These are phyloP conservation scores for Gossypium raimondii DNA, from an alignment of 345 rosid species.

Conservation along the genomic window DNA sequence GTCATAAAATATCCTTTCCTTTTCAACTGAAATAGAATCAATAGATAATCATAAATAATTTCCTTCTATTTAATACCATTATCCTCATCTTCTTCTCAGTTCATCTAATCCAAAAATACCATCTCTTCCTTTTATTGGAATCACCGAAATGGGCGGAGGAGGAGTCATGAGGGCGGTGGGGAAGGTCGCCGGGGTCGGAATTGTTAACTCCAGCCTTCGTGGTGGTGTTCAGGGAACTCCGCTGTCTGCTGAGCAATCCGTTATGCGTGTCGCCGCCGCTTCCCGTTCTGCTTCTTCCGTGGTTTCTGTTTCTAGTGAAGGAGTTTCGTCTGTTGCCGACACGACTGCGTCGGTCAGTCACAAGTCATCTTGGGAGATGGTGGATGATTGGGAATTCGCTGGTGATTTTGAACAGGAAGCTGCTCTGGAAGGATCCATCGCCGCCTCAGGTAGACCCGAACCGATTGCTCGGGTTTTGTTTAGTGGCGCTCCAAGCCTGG, in stretches of 20 bases:
- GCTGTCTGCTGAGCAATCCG: conserved; percentile 5
- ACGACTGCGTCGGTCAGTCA: conserved; percentile 13
- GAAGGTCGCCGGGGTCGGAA: conserved; percentile 16
- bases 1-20: not conserved
- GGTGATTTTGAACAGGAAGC: conserved; percentile 33
- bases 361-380: conserved; percentile 28
- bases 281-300: conserved; percentile 2
- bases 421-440: not conserved
- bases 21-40: not conserved
- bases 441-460: not conserved
- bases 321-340: conserved; percentile 1
- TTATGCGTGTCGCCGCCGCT: conserved; percentile 7
- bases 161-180: conserved; percentile 18
- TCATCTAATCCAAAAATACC: not conserved
- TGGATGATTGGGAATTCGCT: conserved; percentile 50
- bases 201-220: conserved; percentile 2
- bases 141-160: conserved; percentile 14
- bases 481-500: conserved; percentile 35
- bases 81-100: not conserved
- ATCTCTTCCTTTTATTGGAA: not conserved
- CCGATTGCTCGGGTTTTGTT: conserved; percentile 48
- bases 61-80: not conserved
- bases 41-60: too few species aligned
- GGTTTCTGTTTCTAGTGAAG: conserved; percentile 12
- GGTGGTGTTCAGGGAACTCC: not conserved